These are phyloP conservation scores for bread wheat (Triticum aestivum) DNA, from an alignment of 176 grass and related monocot genomes.

Conservation along the genomic window IWGSC_CS_RefSeq_v2.1 NC_057797.1:610319526-610320025, in stretches of 20 bases:
- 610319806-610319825: background rate
- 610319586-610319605: background rate
- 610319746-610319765: background rate
- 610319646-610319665: background rate
- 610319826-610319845: background rate
- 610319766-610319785: background rate
- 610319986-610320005: conserved; percentile 89
- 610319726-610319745: background rate
- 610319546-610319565: conserved; percentile 22
- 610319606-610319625: background rate
- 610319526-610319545: conserved; percentile 14
- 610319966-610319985: conserved; percentile 85
- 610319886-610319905: background rate
- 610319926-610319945: conserved; percentile 10
- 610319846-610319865: background rate
- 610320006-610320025: conserved; percentile 77
- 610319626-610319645: background rate
- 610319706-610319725: background rate
- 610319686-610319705: background rate
- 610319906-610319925: conserved; percentile 3
- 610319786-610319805: background rate
- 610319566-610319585: background rate
- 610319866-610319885: background rate
- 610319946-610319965: conserved; percentile 52
- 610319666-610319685: background rate